Conservation (phyloP, 2,329 filamentous ascomycete species). For the Fonsecaea pugnacius region DNA sequence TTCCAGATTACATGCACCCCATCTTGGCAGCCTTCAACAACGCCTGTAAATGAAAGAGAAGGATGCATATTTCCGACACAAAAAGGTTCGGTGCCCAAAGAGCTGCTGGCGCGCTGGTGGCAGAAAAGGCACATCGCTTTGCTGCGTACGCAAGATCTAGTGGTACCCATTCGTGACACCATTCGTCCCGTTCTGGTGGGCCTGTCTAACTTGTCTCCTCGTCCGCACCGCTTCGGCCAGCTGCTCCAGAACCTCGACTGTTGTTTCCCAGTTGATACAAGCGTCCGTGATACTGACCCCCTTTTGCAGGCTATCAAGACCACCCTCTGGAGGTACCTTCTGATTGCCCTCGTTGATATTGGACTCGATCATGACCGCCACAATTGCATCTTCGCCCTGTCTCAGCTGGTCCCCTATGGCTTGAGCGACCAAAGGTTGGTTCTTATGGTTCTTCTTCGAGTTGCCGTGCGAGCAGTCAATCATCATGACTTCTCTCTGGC, state of each 20-base stretch:
- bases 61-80: not conserved
- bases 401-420: constrained; percentile 82
- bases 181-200: constrained; percentile 37
- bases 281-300: constrained; percentile 97
- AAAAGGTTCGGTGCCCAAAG: not conserved
- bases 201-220: constrained; percentile 61
- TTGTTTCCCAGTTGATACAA: constrained; percentile 91
- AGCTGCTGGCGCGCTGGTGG: not conserved
- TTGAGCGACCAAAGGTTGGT: constrained; percentile 91
- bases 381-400: constrained; percentile 80
- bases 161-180: constrained; percentile 39
- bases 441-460: constrained; percentile 93
- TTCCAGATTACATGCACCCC: not conserved
- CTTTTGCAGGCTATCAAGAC: constrained; percentile 80
- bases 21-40: not conserved
- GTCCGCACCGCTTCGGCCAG: constrained; percentile 81
- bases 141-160: constrained; percentile 4
- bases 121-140: not conserved
- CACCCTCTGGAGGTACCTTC: constrained; percentile 81
- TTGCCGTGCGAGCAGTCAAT: constrained; percentile 98
- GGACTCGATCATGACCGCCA: constrained; percentile 99
- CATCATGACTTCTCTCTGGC: constrained; percentile 80
- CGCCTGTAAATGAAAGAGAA: not conserved
- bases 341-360: constrained; percentile 95
- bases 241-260: constrained; percentile 78